phyloP scores from a whole-genome alignment of 176 grass and related monocot genomes.

The Chrysopogon serrulatus region DNA sequence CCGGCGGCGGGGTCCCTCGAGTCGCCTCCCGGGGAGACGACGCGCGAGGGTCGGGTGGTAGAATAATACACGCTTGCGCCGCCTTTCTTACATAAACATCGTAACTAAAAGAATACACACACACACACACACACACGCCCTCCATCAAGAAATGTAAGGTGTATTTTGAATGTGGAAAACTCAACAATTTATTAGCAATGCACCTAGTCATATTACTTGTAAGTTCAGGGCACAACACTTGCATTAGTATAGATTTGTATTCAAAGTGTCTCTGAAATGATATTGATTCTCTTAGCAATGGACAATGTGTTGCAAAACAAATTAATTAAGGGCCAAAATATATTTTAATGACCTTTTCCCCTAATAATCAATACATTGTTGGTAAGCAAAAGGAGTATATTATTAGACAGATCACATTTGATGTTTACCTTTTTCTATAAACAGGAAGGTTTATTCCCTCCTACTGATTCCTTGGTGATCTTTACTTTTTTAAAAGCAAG shows the following conservation, averaged over 20 bases:
- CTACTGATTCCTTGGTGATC: background rate
- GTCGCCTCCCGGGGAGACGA: too few relatives aligned
- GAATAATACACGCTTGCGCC: too few relatives aligned
- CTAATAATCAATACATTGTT: background rate
- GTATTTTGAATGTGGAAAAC: background rate
- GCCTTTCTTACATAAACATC: background rate
- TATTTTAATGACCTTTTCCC: background rate
- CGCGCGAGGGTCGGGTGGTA: too few relatives aligned
- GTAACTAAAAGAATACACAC: background rate
- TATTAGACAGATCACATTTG: background rate
- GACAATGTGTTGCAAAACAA: background rate
- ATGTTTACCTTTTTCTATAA: background rate
- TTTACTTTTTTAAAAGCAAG: conserved; percentile 10
- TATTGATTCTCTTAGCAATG: too few relatives aligned
- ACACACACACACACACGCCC: background rate
- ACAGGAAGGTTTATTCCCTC: background rate
- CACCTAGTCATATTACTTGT: too few relatives aligned
- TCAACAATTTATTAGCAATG: too few relatives aligned
- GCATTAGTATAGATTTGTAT: background rate
- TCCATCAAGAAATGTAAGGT: background rate
- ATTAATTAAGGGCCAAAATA: too few relatives aligned
- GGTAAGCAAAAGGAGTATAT: background rate
- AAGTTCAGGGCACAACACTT: too few relatives aligned
- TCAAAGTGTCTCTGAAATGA: background rate
- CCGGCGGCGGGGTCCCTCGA: too few relatives aligned